phyloP scores from a whole-genome alignment of 2,329 filamentous ascomycete genomes.

The Colletotrichum shisoi region DNA sequence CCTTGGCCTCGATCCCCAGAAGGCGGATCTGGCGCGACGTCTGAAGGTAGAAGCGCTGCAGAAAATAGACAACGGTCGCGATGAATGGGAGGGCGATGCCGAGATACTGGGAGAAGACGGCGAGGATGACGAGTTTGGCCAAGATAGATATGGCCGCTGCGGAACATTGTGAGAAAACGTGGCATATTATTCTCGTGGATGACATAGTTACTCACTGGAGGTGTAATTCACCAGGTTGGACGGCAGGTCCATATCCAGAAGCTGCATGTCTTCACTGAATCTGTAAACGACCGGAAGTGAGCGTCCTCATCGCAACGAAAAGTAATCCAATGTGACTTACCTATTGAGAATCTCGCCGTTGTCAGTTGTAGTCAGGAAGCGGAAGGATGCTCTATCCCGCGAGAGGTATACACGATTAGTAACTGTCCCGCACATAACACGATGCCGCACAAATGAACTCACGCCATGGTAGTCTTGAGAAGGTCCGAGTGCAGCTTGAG shows the following conservation, averaged over 20 bases:
- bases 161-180: not conserved
- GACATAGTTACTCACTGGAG: conserved; percentile 20
- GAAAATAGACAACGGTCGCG: conserved; percentile 42
- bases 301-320: too few species aligned
- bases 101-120: conserved; percentile 40
- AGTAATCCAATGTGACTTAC: too few species aligned
- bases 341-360: too few species aligned
- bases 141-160: conserved; percentile 19
- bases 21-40: conserved; percentile 49
- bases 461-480: not conserved
- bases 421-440: too few species aligned
- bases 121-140: conserved; percentile 12
- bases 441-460: too few species aligned
- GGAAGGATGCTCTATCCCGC: too few species aligned
- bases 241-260: conserved; percentile 34
- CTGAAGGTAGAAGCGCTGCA: conserved; percentile 48
- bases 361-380: too few species aligned
- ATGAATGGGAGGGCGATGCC: conserved; percentile 44
- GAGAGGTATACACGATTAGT: not conserved
- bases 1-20: conserved; percentile 48
- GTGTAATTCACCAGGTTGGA: conserved; percentile 25
- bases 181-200: not conserved
- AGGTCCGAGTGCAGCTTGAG: conserved; percentile 28
- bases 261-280: conserved; percentile 28
- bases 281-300: too few species aligned